Conservation (phyloP, 2,329 filamentous ascomycete genomes). For the Clonostachys solani region DNA sequence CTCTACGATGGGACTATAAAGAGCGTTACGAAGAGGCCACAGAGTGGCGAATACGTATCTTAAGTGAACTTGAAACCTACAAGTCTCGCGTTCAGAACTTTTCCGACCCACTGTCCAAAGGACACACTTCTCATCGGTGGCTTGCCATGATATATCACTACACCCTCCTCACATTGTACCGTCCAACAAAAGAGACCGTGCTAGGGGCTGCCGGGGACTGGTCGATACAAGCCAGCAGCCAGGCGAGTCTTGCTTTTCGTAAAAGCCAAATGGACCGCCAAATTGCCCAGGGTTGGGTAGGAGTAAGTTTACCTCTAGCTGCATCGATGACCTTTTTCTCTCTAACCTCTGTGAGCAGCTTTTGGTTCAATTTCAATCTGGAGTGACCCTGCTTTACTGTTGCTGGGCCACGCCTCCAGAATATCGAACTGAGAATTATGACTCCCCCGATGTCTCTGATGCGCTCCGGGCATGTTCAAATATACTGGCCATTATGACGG, state of each 20-base stretch:
- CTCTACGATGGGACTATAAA: conserved; percentile 13
- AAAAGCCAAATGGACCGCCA: conserved; percentile 17
- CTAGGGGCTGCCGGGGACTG: conserved; percentile 15
- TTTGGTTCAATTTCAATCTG: conserved; percentile 23
- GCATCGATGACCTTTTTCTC: not conserved
- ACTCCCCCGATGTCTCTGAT: conserved; percentile 19
- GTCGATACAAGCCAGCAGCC: conserved; percentile 16
- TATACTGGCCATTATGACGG: conserved; percentile 25
- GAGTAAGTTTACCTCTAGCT: conserved; percentile 4
- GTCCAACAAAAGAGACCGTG: conserved; percentile 12
- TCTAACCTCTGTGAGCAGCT: conserved; percentile 4
- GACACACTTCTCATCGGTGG: conserved; percentile 15
- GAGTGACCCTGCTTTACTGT: conserved; percentile 26
- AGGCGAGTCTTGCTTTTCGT: conserved; percentile 19
- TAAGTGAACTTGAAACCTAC: conserved; percentile 16
- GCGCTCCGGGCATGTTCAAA: conserved; percentile 26
- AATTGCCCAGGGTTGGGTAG: conserved; percentile 17
- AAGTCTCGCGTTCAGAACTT: conserved; percentile 11
- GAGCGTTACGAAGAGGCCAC: conserved; percentile 9
- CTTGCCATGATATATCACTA: conserved; percentile 22
- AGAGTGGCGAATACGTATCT: conserved; percentile 14
- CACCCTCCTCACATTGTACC: conserved; percentile 16
- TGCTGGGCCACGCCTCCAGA: conserved; percentile 24
- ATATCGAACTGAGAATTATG: conserved; percentile 17
- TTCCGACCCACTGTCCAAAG: conserved; percentile 11